phyloP scores from a whole-genome alignment of 257 asterid species.

The Gynochthodes officinalis region DNA sequence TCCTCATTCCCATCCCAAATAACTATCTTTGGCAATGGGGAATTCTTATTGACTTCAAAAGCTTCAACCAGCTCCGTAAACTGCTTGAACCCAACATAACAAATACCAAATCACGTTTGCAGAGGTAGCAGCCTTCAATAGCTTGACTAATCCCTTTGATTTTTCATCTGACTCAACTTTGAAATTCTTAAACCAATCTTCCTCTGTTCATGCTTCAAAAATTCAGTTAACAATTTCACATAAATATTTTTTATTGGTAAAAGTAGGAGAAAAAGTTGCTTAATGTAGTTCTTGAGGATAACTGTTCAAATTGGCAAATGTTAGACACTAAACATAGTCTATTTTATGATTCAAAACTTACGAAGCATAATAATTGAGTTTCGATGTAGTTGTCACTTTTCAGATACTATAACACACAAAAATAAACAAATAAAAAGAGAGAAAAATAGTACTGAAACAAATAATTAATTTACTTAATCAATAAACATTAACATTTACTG shows the following conservation, averaged over 20 bases:
- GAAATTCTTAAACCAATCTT: conserved; percentile 60
- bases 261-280: conserved; percentile 68
- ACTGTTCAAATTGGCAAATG: conserved; percentile 32
- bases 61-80: conserved; percentile 76
- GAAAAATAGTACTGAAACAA: background rate
- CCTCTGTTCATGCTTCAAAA: conserved; percentile 64
- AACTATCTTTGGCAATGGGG: conserved; percentile 69
- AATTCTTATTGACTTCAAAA: conserved; percentile 56
- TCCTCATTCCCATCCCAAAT: conserved; percentile 88
- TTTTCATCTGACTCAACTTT: conserved; percentile 62
- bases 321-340: conserved; percentile 1
- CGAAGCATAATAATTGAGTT: background rate
- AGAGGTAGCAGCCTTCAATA: conserved; percentile 81
- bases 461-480: background rate
- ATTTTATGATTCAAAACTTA: background rate
- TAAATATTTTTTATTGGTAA: conserved; percentile 64
- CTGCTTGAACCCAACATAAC: conserved; percentile 76
- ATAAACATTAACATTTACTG: background rate
- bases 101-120: conserved; percentile 87
- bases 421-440: background rate
- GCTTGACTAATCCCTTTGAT: conserved; percentile 46
- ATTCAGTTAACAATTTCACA: conserved; percentile 57
- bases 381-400: background rate
- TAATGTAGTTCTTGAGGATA: conserved; percentile 70
- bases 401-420: background rate